Evolutionary conservation across 495 filamentous ascomycete species (phyloP).

Genomic region (Lophium mytilinum): DNA sequence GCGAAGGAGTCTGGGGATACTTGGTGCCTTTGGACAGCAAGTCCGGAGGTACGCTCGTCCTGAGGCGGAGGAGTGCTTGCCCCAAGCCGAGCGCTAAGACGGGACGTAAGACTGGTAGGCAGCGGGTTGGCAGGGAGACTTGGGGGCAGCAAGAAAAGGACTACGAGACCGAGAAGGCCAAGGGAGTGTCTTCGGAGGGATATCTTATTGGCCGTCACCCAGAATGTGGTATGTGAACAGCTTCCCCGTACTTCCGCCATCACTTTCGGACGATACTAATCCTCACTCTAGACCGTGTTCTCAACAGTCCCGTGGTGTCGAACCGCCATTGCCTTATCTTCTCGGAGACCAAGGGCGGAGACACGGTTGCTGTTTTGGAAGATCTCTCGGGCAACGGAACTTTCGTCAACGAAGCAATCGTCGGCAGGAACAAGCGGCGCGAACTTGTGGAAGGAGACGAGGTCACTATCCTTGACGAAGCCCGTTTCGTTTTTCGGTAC

Average conservation of each 20-base stretch:
- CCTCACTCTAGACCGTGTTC: conserved; percentile 56
- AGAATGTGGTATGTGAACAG: conserved; percentile 69
- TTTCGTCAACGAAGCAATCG: conserved; percentile 83
- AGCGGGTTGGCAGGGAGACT: conserved; percentile 23
- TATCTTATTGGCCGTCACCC: conserved; percentile 89
- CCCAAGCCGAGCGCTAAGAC: conserved; percentile 36
- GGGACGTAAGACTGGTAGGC: conserved; percentile 34
- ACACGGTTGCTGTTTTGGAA: conserved; percentile 72
- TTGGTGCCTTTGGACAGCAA: conserved; percentile 69
- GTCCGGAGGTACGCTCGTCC: conserved; percentile 60
- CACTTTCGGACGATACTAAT: not conserved
- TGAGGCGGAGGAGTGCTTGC: conserved; percentile 62
- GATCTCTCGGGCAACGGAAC: conserved; percentile 96
- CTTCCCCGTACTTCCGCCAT: conserved; percentile 14
- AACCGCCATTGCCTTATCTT: conserved; percentile 93
- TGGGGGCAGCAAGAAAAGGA: conserved; percentile 47
- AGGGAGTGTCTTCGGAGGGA: conserved; percentile 59
- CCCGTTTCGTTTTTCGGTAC: conserved; percentile 84
- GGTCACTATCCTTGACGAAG: conserved; percentile 72
- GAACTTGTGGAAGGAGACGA: conserved; percentile 85
- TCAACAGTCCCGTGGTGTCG: conserved; percentile 79
- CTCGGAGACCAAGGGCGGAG: conserved; percentile 74
- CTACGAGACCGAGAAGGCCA: conserved; percentile 50
- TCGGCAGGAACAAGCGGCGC: conserved; percentile 85
- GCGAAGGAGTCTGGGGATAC: conserved; percentile 93